Base-by-base conservation (phyloP, 768 basidiomycete genomes). In the Pisolithus albus region DNA sequence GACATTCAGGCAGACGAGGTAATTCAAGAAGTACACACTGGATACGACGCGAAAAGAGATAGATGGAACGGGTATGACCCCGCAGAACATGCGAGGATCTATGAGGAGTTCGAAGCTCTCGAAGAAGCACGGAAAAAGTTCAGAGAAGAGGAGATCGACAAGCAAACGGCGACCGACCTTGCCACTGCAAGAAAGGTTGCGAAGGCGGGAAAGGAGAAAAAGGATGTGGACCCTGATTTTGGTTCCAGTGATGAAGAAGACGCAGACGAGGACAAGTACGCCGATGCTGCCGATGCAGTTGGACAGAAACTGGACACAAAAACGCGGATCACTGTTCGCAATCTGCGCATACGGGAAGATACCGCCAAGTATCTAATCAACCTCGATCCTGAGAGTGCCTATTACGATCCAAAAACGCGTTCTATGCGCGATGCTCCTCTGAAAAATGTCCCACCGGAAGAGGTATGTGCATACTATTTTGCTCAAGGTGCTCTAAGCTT, bases 351-450 rank as follows among this genome's bases (percentile, higher is more conserved):
- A 59, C 86, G 96, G 64, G 96, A 99, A 71, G 96, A 99, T 66
- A 98, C 95, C 1, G 96, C 96, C 9, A 99, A 99, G 67, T 99
- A 99, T 66, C 80, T 99, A 63, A 88, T 95, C 68, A 99, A 98
- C 66, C 68, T 99, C 67, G 93, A 98, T 68, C 87, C 88, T 1
- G 86, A 91, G 0, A 92, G 89, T 61, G 96, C 96, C 8, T 97
- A 98, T 73, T 99, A 99, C 65, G 96, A 99, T 64, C 96, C 96
- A 44, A 99, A 99, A 74, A 98, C 96, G 11, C 86, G 96, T 63
- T 97, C 95, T 7, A 99, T 99, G 96, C 87, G 96, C 70, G 96
- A 99, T 62, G 94, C 95, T 39, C 96, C 95, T 0, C 54, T 84
- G 13, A 82, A 80, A 65, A 80, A 82, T 58, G 73, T 89, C 23